Evolutionary conservation across 768 basidiomycete species (phyloP), one percentile per base, ranked within the genome.

Genomic region (Lactifluus rugatus): DNA sequence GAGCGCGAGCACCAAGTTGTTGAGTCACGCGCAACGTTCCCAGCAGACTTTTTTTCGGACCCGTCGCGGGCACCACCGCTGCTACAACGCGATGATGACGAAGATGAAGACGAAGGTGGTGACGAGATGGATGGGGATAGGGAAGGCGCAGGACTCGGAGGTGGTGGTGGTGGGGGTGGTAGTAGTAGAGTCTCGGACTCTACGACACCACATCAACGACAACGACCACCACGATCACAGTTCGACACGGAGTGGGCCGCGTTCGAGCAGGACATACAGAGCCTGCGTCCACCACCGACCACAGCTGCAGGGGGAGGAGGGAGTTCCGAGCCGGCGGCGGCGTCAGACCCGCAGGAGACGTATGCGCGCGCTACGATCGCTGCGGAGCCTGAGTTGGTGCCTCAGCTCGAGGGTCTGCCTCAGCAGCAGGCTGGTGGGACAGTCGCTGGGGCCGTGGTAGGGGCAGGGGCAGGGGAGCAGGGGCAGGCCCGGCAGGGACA

Each of bases 1-100:
- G 71, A 69, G 51, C 25, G 54, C 36, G 37, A 19, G 42, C 60
- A 48, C n/a, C 48, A 19, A n/a, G n/a, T n/a, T n/a, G 28, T 2
- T 9, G 28, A 9, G 5, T 39, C 54, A 5, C 48, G 17, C 11
- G 62, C 41, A 47, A 57, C 50, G 2, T 79, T 89, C 53, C 87
- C 88, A 7, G 67, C 72, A 1, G 82, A 86, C 69, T 91, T 91
- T 74, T 91, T 91, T 74, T 89, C 89, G n/a, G 85, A 91, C 65
- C 78, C 84, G 14, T 79, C 79, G 16, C 78, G 76, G 36, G 76
- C 74, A 1, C 80, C 77, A 9, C 68, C 72, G 32, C 64, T 69
- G 7, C 60, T 19, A 66, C 67, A 4, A 72, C 74, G 45, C 5
- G 54, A 44, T 5, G 54, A 42, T 1, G 76, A 73, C 4, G 80